Base-by-base conservation (phyloP, 306 rosid species). In the Rosa rugosa region DNA sequence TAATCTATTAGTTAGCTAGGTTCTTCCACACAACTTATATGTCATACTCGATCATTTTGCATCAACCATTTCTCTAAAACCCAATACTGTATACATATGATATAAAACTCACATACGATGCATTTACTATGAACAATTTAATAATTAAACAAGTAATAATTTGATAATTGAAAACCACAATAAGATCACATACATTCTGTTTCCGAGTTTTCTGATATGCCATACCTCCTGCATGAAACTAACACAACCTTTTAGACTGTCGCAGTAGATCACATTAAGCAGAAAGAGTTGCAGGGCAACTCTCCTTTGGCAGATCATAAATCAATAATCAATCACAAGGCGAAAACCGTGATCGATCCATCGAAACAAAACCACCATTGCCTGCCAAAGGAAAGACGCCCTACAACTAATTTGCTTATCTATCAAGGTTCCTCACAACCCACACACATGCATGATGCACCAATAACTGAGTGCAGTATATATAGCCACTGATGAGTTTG, bases 281-380 rank as follows among this genome's bases (percentile, higher is more conserved):
- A 82, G 72, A 86, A 85, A 65, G 80, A 88, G 81, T 81, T 64
- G 77, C 75, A 86, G 97, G 97, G 91, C 94, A 90, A 90, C 96
- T 93, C 97, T 93, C 89, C 92, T 90, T 93, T 93, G 97, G 97
- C 94, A 41, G 92, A 66, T 72, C 60, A 82, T 69, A 25, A 31
- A 5, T 40, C 27, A n/a, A 14, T 9, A 4, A 49, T 4, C 3
- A 1, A 5, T 5, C 4, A 27, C 11, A 38, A 23, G 8, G 53
- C 2, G 40, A n/a, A 65, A 42, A 25, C 56, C 69, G 25, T 74
- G 16, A 75, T n/a, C 27, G 41, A 59, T 40, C 27, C 25, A 62
- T 11, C 18, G 64, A 66, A 14, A 17, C 11, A 17, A 66, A 66
- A 27, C 5, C 18, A 38, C 10, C 42, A 34, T 63, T 72, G 46